Evolutionary conservation across 2,329 filamentous ascomycete genomes (phyloP), one percentile per base, ranked within the genome.

Genomic region (Aureobasidium sp.): DNA sequence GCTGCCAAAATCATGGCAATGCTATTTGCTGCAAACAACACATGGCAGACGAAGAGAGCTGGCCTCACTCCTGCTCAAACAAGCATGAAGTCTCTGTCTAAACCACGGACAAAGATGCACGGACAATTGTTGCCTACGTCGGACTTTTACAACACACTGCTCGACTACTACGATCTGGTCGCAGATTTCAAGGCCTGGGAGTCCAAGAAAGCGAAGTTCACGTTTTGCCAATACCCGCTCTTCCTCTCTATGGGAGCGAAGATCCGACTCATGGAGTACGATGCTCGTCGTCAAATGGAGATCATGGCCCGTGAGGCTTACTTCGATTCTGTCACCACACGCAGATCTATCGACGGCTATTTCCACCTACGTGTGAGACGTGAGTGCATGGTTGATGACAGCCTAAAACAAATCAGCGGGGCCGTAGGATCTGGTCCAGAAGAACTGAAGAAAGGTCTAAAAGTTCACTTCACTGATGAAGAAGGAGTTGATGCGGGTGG

Each of bases 201-300:
- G 71, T 82, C 84, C 5, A 87, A 83, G 66, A 82, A 82, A 57
- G 81, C 82, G 24, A 90, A 86, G 67, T 96, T 96, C 71, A 84
- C 89, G 0, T 96, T 97, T 71, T 96, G 92, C 71, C 90, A 96
- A 71, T 96, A 95, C 69, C 91, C 92, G 0, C 95, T 96, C 69
- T 87, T 96, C 67, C 80, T 97, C 44, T 96, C 91, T 65, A 92
- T 97, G 66, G 92, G 90, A 79, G 88, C 92, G 32, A 97, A 97
- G 74, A 96, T 94, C 63, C 88, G 88, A 66, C 93, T 96, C 51
- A 79, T 96, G 68, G 91, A 96, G 70, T 84, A 95, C 69, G 92
- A 97, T 73, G 90, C 91, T 8, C 85, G 87, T 65, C 84, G 92
- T 8, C 91, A 96, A 73, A 96, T 96, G 92, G 87, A 91, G 70